These are phyloP conservation scores for Gynandropsis gynandra DNA, from an alignment of 345 rosid species.

Conservation along the genomic window DNA sequence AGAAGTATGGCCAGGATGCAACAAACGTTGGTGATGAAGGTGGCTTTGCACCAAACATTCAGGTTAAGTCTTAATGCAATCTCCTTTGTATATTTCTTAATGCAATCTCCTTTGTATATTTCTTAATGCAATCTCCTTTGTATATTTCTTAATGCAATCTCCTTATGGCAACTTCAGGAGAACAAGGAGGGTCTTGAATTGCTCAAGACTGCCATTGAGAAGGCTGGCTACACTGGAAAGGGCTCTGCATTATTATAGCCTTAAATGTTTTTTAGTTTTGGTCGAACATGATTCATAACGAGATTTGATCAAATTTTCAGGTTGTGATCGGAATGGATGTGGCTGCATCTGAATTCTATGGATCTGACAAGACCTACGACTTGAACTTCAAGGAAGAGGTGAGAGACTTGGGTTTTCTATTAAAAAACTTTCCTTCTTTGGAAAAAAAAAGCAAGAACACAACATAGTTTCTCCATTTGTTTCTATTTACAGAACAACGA, in stretches of 20 bases:
- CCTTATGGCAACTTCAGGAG: too few species aligned
- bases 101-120: too few species aligned
- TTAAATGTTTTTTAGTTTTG: not conserved
- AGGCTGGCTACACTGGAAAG: slow-evolving; percentile 87
- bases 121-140: too few species aligned
- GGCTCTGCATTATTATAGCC: slow-evolving; percentile 30
- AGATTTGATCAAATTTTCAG: slow-evolving; percentile 26
- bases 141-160: too few species aligned
- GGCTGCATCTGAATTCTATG: slow-evolving; percentile 95
- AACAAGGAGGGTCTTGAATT: too few species aligned
- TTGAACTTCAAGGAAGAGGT: too few species aligned
- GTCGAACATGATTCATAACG: not conserved
- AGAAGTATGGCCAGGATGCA: slow-evolving; percentile 99
- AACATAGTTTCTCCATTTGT: not conserved
- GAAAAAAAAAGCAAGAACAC: not conserved
- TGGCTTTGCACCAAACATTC: too few species aligned
- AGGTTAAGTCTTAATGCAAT: too few species aligned
- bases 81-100: too few species aligned
- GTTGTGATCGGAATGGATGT: slow-evolving; percentile 99
- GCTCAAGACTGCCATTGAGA: slow-evolving; percentile 83
- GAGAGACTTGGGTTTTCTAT: not conserved
- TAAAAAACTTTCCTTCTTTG: too few species aligned
- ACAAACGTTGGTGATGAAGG: slow-evolving; percentile 99
- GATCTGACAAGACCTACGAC: slow-evolving; percentile 64
- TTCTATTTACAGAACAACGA: slow-evolving; percentile 51